Conservation (phyloP, 352 stramenopile species). For the Globisporangium heterothallicum region DNA sequence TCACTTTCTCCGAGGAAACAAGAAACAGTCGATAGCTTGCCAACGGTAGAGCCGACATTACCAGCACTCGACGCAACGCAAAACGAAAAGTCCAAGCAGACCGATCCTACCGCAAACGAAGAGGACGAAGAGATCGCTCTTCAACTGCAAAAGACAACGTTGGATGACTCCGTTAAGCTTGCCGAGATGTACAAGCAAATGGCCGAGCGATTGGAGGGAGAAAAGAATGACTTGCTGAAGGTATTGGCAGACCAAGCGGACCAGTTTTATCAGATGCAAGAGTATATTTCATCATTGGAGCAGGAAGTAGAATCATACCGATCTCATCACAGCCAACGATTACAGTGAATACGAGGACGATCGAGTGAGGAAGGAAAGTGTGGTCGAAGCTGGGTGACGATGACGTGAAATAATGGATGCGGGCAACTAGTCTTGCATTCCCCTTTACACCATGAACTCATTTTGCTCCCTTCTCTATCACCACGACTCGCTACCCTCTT, state of each 20-base stretch:
- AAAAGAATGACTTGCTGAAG: slow-evolving; percentile 73
- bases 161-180: slow-evolving; percentile 59
- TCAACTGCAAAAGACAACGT: slow-evolving; percentile 24
- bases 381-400: slow-evolving; percentile 11
- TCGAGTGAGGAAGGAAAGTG: background rate
- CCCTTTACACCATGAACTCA: too few relatives aligned
- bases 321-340: slow-evolving; percentile 7
- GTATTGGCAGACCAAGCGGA: slow-evolving; percentile 60
- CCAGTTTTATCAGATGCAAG: slow-evolving; percentile 73
- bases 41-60: background rate
- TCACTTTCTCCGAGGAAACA: background rate
- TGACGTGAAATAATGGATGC: slow-evolving; percentile 14
- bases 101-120: slow-evolving; percentile 2
- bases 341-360: slow-evolving; percentile 9
- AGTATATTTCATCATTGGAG: slow-evolving; percentile 70
- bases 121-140: slow-evolving; percentile 1
- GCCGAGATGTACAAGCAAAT: slow-evolving; percentile 85
- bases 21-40: background rate
- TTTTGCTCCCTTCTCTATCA: background rate
- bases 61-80: background rate
- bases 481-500: background rate
- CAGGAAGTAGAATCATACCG: slow-evolving; percentile 40
- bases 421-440: slow-evolving; percentile 9
- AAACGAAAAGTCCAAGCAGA: slow-evolving; percentile 1
- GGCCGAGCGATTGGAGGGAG: slow-evolving; percentile 57